Percentiles rank a stretch among this genome's conserved stretches.
Conservation (phyloP, 2,329 filamentous ascomycete species). For the Hypoxylon sp. region DNA sequence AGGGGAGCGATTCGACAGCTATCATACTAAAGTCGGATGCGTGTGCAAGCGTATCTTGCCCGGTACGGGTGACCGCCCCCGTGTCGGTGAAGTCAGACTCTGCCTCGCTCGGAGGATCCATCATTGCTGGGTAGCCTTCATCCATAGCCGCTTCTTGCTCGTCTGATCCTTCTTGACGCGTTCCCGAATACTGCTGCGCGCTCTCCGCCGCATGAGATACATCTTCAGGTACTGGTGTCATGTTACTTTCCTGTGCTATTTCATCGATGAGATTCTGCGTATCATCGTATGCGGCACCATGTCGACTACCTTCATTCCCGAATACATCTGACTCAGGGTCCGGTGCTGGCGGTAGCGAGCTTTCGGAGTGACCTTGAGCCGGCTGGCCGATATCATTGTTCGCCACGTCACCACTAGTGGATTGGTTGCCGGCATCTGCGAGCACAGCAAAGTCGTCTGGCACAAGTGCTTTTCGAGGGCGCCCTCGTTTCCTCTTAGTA, state of each 20-base stretch:
- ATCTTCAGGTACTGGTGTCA: conserved; percentile 26
- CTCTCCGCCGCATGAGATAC: conserved; percentile 4
- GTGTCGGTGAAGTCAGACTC: conserved; percentile 36
- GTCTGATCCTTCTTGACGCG: conserved; percentile 27
- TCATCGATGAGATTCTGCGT: conserved; percentile 10
- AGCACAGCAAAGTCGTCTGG: conserved; percentile 37
- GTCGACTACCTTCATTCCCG: conserved; percentile 9
- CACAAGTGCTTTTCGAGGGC: conserved; percentile 43
- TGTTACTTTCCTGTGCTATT: conserved; percentile 12
- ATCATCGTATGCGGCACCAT: conserved; percentile 8
- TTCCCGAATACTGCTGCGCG: conserved; percentile 13
- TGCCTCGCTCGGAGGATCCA: conserved; percentile 41
- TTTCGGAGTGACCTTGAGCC: conserved; percentile 7
- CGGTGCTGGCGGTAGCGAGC: conserved; percentile 9
- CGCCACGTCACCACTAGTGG: conserved; percentile 1
- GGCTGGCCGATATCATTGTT: conserved; percentile 13
- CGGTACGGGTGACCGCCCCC: conserved; percentile 31
- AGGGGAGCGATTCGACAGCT: conserved; percentile 62
- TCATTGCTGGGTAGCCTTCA: conserved; percentile 38
- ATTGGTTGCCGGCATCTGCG: conserved; percentile 23
- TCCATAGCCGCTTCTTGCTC: conserved; percentile 32
- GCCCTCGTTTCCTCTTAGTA: conserved; percentile 45
- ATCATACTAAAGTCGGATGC: conserved; percentile 66
- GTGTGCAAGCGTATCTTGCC: conserved; percentile 54
- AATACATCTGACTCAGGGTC: conserved; percentile 1